Evolutionary conservation across 2,329 filamentous ascomycete species (phyloP), one percentile per base, ranked within the genome.

Genomic region (Alternaria viburni): DNA sequence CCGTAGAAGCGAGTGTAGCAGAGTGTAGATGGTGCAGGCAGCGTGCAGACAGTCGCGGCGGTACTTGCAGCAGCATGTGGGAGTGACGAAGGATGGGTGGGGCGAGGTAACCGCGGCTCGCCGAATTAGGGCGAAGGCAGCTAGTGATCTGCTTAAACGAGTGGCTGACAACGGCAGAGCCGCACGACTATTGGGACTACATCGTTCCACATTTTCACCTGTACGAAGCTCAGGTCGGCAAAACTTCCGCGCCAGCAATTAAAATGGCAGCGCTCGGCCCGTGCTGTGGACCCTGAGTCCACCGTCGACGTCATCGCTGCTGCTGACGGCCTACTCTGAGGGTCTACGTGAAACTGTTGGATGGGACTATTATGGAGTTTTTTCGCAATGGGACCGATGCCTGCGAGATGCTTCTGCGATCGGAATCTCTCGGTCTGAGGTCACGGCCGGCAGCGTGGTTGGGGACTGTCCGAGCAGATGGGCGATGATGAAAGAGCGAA

Each of bases 311-410:
- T 76, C 73, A 77, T 74, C 28, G 59, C 54, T 61, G 64, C 59
- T 65, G 64, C 57, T 58, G 32, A 60, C 41, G 58, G 57, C 58
- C 62, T 64, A 59, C 62, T 63, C 54, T 54, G 59, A 57, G 47
- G 50, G 55, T 28, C 36, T 52, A 61, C 44, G 59, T 72, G 73
- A 75, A 76, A 76, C 74, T 72, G 73, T 75, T 77, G 74, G 73
- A 74, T 72, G 63, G 69, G 66, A 63, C 59, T 59, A 67, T 61
- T 65, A 61, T 71, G 70, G 66, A 59, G 67, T 56, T 69, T 69
- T 67, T 47, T 55, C 56, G 50, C 46, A 54, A 59, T 62, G 57
- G 41, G 52, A 61, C 67, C 61, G 61, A 61, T 61, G 54, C 43
- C n/a, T 65, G 65, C 69, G 69, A 72, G 65, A 69, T 70, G 63